Percentiles rank a stretch among this genome's conserved stretches.
Conservation (phyloP, 768 basidiomycete species). For the Antrodiella citrinella region DNA sequence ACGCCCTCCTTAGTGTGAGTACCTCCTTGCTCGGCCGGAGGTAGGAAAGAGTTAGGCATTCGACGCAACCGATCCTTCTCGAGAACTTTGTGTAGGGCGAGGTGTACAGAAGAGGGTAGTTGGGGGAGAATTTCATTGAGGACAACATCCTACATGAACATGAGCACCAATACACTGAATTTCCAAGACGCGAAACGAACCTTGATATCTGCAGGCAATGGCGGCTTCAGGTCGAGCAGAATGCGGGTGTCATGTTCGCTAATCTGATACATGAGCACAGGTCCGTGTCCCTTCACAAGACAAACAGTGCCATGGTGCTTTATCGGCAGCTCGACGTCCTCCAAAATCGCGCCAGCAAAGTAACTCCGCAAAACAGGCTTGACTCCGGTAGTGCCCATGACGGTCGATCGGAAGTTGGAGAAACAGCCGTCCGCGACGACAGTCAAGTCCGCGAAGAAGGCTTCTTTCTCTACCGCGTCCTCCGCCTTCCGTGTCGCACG, state of each 20-base stretch:
- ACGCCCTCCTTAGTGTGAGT: constrained; percentile 51
- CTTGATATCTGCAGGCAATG: constrained; percentile 77
- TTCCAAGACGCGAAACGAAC: constrained; percentile 27
- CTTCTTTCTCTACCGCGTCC: constrained; percentile 32
- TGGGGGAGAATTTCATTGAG: constrained; percentile 67
- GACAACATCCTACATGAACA: constrained; percentile 49
- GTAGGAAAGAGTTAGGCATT: constrained; percentile 96
- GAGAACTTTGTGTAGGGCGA: constrained; percentile 59
- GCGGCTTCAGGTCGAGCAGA: constrained; percentile 81
- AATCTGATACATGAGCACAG: constrained; percentile 92
- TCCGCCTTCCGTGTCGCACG: constrained; percentile 41
- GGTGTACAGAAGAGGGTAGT: constrained; percentile 67
- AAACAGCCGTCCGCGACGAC: constrained; percentile 93
- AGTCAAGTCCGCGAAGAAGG: constrained; percentile 68
- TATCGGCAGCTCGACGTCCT: constrained; percentile 67
- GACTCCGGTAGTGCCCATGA: constrained; percentile 43
- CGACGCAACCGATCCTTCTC: constrained; percentile 72
- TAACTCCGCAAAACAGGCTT: constrained; percentile 60
- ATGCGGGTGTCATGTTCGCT: constrained; percentile 84
- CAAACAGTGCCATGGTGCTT: constrained; percentile 78
- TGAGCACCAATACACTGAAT: background rate
- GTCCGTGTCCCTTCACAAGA: constrained; percentile 73
- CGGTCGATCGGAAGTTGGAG: constrained; percentile 76
- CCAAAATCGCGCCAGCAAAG: constrained; percentile 81
- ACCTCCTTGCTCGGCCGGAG: constrained; percentile 59